Evolutionary conservation across 2,329 filamentous ascomycete species (phyloP), one percentile per base, ranked within the genome.

Genomic region (Bimuria novae-zelandiae): DNA sequence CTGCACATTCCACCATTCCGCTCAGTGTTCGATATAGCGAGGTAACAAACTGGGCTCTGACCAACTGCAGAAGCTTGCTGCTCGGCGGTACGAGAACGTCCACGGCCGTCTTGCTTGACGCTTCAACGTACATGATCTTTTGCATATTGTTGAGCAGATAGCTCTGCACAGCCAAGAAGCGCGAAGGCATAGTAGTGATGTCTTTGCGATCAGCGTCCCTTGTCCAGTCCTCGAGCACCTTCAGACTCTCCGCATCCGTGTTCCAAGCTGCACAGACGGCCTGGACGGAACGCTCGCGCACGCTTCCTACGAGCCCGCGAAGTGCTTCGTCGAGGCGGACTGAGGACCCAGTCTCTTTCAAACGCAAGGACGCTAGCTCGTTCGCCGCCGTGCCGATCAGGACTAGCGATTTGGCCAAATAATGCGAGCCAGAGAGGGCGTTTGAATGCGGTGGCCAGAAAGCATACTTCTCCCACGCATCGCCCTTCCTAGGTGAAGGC

Each of bases 391-490:
- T 88, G n/a, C 93, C 92, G 3, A 99, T 85, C 3, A 97, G 79
- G 0, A 86, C 81, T 19, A 97, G 79, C 70, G 94, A 88, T 70
- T 89, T 91, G 45, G 89, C 86, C 4, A 99, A 81, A 67, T 96
- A 97, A 71, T 96, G 85, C 1, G 93, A 90, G n/a, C 90, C 93
- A 53, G 92, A 95, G 21, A 97, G 78, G 0, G 92, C 92, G 68
- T 97, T 97, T 1, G 92, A 89, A 76, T 89, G 88, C 0, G 93
- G 94, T 3, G 93, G 92, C 92, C 93, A 97, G 74, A 97, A 99
- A 0, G 92, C 93, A 72, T 76, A 94, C 85, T 76, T 93, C 89
- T 97, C 94, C 91, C 92, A 97, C 0, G 87, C 78, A 63, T 96
- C 91, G 5, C 92, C 93, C 39, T 84, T 84, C 62, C 82, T 72